These are phyloP conservation scores for Phytophthora melonis DNA, from an alignment of 352 stramenopile species.

Conservation along the genomic window DNA sequence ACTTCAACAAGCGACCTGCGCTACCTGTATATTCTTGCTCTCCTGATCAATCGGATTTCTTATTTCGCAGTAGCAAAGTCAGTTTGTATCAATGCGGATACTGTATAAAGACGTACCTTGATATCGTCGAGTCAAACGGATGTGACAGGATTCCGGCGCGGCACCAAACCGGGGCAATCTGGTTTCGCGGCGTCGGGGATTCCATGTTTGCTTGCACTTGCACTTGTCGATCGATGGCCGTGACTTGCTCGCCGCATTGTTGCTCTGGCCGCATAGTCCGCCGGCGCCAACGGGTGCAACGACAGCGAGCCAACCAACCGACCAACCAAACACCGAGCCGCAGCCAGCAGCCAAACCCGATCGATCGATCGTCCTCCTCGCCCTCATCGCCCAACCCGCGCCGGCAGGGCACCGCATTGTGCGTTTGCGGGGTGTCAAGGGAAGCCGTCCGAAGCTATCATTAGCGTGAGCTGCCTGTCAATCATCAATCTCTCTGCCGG, in stretches of 20 bases:
- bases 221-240: not conserved
- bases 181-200: constrained; percentile 30
- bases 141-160: constrained; percentile 23
- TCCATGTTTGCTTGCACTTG: constrained; percentile 2
- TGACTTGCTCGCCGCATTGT: constrained; percentile 21
- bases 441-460: constrained; percentile 39
- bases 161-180: constrained; percentile 11
- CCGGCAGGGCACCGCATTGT: constrained; percentile 18
- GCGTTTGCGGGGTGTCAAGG: constrained; percentile 20
- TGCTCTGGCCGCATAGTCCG: constrained; percentile 29
- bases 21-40: not conserved
- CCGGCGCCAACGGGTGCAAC: constrained; percentile 30
- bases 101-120: constrained; percentile 4
- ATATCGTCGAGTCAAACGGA: not conserved
- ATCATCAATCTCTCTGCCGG: constrained; percentile 40
- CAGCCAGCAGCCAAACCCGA: constrained; percentile 5
- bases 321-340: constrained; percentile 6
- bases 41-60: not conserved
- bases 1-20: constrained; percentile 45
- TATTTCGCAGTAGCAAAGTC: no score
- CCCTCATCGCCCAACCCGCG: constrained; percentile 41
- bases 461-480: constrained; percentile 40
- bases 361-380: constrained; percentile 37
- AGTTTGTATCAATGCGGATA: not conserved
- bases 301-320: not conserved